These are phyloP conservation scores for Hypoxylon trugodes DNA, from an alignment of 495 filamentous ascomycete genomes.

Conservation along the genomic window DNA sequence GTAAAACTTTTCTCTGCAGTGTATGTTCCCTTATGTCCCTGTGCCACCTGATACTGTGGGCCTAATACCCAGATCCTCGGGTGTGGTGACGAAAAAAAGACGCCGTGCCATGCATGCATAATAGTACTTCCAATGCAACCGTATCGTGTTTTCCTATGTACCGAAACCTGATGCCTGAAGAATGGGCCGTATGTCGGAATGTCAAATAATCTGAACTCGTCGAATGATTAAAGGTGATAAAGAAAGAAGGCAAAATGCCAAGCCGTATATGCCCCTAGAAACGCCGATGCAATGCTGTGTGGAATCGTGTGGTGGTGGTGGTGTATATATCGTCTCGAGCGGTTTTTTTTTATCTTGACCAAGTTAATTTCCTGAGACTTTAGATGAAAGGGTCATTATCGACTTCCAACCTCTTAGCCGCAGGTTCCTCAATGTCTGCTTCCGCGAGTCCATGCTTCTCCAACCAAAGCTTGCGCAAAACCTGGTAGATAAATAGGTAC, in stretches of 20 bases:
- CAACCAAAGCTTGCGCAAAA: constrained; percentile 75
- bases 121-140: constrained; percentile 26
- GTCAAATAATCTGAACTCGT: background rate
- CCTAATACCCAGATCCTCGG: background rate
- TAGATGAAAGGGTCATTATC: constrained; percentile 47
- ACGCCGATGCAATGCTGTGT: constrained; percentile 16
- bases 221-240: too few relatives aligned
- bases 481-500: constrained; percentile 89
- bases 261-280: background rate
- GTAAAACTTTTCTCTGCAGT: constrained; percentile 3
- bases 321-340: background rate
- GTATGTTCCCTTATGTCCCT: background rate
- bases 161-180: constrained; percentile 6
- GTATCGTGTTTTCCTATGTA: constrained; percentile 16
- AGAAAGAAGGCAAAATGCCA: constrained; percentile 5
- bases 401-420: constrained; percentile 58
- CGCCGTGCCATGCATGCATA: constrained; percentile 24
- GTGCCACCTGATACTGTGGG: background rate
- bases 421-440: constrained; percentile 46
- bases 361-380: constrained; percentile 27
- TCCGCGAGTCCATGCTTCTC: constrained; percentile 57
- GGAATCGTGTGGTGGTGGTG: background rate
- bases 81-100: background rate
- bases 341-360: constrained; percentile 14
- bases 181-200: constrained; percentile 11